phyloP scores from a whole-genome alignment of 1,139 yeast species.

The Debaryomycetaceae sp. region DNA sequence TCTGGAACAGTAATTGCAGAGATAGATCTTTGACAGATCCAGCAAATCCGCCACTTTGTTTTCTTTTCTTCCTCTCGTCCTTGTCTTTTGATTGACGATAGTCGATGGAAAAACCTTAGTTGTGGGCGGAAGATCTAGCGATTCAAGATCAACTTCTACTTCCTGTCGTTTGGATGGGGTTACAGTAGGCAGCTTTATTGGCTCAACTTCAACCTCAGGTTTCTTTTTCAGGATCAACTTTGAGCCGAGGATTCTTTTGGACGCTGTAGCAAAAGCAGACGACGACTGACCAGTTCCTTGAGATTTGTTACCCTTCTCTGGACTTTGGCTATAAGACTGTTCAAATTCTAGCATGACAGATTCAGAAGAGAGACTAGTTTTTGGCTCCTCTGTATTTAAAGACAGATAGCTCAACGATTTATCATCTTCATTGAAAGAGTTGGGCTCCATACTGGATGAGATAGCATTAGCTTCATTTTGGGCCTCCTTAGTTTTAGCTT shows the following conservation, averaged over 20 bases:
- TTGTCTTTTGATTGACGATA: constrained; percentile 30
- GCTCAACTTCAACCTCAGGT: constrained; percentile 1
- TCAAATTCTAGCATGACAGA: background rate
- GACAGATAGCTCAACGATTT: background rate
- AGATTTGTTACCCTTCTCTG: background rate
- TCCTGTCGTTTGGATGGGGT: constrained; percentile 29
- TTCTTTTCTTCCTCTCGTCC: constrained; percentile 46
- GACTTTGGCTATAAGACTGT: background rate
- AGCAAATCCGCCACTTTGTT: constrained; percentile 44
- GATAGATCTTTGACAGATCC: constrained; percentile 39
- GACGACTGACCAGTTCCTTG: constrained; percentile 2
- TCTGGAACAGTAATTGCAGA: constrained; percentile 52
- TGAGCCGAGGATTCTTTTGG: constrained; percentile 40
- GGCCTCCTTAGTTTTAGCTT: background rate
- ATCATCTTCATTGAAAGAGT: background rate
- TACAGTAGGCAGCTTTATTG: background rate
- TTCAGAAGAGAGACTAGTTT: background rate
- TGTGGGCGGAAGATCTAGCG: constrained; percentile 40
- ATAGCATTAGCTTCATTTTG: background rate
- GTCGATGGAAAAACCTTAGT: constrained; percentile 37
- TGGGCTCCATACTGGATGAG: constrained; percentile 10
- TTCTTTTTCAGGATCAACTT: constrained; percentile 29
- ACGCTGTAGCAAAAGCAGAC: constrained; percentile 31
- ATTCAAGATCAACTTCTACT: constrained; percentile 40
- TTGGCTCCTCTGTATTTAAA: background rate